Percentiles rank a stretch among this genome's conserved stretches.
Evolutionary conservation across 2,329 filamentous ascomycete species (phyloP).

Genomic region (Fusarium devonianum): DNA sequence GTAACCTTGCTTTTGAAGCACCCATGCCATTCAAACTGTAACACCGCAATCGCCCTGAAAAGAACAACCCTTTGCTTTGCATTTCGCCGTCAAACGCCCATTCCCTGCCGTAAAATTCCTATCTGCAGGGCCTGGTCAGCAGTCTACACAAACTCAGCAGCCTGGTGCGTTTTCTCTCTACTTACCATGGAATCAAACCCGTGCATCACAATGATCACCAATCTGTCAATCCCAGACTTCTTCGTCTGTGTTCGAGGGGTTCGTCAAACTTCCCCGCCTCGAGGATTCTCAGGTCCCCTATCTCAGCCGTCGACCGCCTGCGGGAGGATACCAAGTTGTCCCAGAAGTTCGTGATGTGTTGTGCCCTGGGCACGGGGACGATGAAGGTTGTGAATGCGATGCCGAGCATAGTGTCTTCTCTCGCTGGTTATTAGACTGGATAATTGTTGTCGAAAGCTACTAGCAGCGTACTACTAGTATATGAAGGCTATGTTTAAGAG

Average conservation of each 20-base stretch:
- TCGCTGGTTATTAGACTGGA: neutral
- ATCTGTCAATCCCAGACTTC: conserved; percentile 24
- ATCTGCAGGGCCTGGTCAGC: no score
- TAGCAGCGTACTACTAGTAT: no score
- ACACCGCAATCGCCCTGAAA: no score
- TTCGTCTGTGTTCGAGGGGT: conserved; percentile 23
- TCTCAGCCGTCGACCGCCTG: conserved; percentile 25
- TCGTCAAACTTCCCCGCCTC: conserved; percentile 32
- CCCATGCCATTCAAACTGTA: neutral
- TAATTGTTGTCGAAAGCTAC: no score
- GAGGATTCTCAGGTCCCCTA: conserved; percentile 18
- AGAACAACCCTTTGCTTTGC: no score
- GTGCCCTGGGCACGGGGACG: conserved; percentile 24
- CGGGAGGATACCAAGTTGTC: conserved; percentile 26
- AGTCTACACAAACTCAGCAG: no score
- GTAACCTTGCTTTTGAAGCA: conserved; percentile 8
- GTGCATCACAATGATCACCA: conserved; percentile 10
- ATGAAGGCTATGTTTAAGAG: no score
- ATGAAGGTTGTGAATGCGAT: conserved; percentile 27
- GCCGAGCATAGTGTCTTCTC: conserved; percentile 31
- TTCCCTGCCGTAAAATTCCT: no score
- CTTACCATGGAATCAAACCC: no score
- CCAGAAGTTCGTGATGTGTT: conserved; percentile 17
- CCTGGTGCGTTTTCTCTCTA: no score
- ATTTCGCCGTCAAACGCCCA: no score